Evolutionary conservation across 495 filamentous ascomycete genomes (phyloP).

Genomic region (Lasiosphaeria miniovina): DNA sequence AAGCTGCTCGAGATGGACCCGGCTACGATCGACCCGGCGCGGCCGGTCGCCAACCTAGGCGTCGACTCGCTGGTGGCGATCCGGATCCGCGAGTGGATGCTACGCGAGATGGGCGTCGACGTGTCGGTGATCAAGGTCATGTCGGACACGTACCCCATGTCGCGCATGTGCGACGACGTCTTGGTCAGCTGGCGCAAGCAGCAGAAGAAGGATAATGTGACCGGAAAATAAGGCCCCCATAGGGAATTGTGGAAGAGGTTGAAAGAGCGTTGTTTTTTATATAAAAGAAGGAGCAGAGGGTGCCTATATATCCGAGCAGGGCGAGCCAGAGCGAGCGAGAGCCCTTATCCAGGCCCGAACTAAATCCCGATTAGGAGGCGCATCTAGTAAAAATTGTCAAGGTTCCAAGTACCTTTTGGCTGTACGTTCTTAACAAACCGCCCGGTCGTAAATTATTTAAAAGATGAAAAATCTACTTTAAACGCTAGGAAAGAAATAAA

Average conservation of each 20-base stretch:
- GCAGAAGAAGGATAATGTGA: background rate
- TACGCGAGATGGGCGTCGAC: background rate
- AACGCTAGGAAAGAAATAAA: too few species aligned
- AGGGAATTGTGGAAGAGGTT: background rate
- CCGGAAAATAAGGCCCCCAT: background rate
- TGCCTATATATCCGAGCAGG: too few species aligned
- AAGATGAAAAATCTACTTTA: too few species aligned
- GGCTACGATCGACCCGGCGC: background rate
- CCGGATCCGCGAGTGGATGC: background rate
- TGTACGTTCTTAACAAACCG: too few species aligned
- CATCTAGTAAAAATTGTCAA: too few species aligned
- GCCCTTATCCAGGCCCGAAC: too few species aligned
- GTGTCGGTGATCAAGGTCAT: constrained; percentile 1
- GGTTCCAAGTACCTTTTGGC: too few species aligned
- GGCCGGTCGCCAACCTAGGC: background rate
- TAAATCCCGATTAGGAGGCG: too few species aligned
- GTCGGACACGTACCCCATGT: background rate
- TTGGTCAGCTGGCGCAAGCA: background rate
- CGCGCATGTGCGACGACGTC: background rate
- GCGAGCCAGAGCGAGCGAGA: too few species aligned
- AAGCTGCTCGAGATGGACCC: background rate
- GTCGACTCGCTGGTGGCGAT: constrained; percentile 4
- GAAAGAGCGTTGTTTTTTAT: background rate
- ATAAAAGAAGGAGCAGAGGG: too few species aligned
- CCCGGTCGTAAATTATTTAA: too few species aligned